phyloP scores from a whole-genome alignment of 2,329 filamentous ascomycete species.

The Arthrinium puccinioides region DNA sequence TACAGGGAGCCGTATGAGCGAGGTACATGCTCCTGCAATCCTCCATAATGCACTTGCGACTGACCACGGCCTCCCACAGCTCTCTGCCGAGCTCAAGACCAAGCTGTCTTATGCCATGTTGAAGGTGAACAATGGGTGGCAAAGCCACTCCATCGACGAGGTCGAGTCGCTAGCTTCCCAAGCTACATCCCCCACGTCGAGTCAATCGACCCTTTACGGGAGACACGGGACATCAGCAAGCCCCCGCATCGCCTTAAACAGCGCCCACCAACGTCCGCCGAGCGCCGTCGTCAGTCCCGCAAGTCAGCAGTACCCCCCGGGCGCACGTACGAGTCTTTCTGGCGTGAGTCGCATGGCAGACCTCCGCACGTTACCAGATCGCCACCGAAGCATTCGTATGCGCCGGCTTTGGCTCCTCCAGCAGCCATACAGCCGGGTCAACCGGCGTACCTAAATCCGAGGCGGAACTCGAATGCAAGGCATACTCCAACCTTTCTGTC shows the following conservation, averaged over 20 bases:
- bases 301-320: constrained; percentile 13
- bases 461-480: constrained; percentile 42
- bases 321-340: constrained; percentile 35
- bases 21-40: constrained; percentile 47
- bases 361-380: constrained; percentile 30
- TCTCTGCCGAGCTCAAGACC: constrained; percentile 59
- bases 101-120: constrained; percentile 89
- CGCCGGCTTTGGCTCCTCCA: constrained; percentile 41
- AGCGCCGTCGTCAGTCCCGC: constrained; percentile 22
- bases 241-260: constrained; percentile 36
- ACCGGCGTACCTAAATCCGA: constrained; percentile 30
- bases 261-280: constrained; percentile 24
- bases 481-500: constrained; percentile 44
- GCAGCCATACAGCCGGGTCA: constrained; percentile 46
- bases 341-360: constrained; percentile 32
- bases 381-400: constrained; percentile 23
- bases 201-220: constrained; percentile 47
- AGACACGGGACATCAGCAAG: constrained; percentile 47
- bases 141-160: constrained; percentile 69
- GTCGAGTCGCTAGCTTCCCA: constrained; percentile 69
- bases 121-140: constrained; percentile 87
- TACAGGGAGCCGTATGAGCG: constrained; percentile 64
- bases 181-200: constrained; percentile 54
- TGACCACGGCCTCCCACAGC: constrained; percentile 10
- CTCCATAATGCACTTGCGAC: constrained; percentile 6